phyloP scores from a whole-genome alignment of 2,329 filamentous ascomycete species.

The Pestalotiopsis sp. region DNA sequence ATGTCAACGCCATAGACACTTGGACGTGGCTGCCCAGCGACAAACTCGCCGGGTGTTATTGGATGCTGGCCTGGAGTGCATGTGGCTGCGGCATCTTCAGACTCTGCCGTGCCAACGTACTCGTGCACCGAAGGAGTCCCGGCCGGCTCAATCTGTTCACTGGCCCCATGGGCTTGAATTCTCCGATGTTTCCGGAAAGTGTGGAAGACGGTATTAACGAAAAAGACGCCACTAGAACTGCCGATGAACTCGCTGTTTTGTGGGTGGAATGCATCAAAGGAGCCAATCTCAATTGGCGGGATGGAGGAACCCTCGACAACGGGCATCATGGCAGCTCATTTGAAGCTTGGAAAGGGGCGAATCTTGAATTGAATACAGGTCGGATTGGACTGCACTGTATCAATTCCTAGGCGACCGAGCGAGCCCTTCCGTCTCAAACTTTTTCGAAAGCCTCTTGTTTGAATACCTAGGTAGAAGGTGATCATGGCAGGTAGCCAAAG shows the following conservation, averaged over 20 bases:
- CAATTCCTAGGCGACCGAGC: too few species aligned
- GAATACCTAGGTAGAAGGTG: too few species aligned
- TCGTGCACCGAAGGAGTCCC: neutral
- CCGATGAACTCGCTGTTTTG: constrained; percentile 54
- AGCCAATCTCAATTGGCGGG: constrained; percentile 38
- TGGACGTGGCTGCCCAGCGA: neutral
- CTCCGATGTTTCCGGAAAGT: constrained; percentile 46
- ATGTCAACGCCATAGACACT: constrained; percentile 19
- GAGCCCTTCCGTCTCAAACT: too few species aligned
- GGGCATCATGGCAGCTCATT: neutral
- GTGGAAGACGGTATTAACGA: constrained; percentile 54
- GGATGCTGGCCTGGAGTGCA: neutral
- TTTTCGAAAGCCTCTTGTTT: too few species aligned
- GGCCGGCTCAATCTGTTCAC: neutral
- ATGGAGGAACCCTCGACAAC: constrained; percentile 4
- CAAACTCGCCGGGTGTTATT: neutral
- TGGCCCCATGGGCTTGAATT: constrained; percentile 17
- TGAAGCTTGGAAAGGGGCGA: too few species aligned
- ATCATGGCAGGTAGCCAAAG: too few species aligned
- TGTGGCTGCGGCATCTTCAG: neutral
- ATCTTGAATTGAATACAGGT: neutral
- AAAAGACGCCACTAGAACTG: constrained; percentile 54
- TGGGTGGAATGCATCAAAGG: constrained; percentile 41
- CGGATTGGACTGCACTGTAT: too few species aligned
- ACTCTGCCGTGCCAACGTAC: neutral